phyloP scores from a whole-genome alignment of 2,329 filamentous ascomycete genomes.

The Cryphonectria radicalis region DNA sequence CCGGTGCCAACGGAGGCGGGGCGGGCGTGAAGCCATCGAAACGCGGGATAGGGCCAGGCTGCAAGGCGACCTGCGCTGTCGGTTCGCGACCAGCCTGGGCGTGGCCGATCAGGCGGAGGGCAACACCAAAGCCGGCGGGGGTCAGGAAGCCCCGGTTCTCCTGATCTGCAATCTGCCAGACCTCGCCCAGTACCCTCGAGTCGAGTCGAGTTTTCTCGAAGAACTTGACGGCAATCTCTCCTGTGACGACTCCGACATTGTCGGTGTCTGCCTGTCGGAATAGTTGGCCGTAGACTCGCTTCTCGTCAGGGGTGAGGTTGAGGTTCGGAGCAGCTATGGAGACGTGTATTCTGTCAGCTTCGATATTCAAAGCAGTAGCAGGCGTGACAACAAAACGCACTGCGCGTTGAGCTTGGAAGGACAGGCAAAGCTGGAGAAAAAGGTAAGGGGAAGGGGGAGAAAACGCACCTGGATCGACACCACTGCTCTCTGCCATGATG shows the following conservation, averaged over 20 bases:
- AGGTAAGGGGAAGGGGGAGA: neutral
- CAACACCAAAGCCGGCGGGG: constrained; percentile 89
- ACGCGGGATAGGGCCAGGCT: constrained; percentile 85
- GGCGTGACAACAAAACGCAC: neutral
- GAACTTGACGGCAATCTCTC: constrained; percentile 95
- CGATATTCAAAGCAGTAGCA: neutral
- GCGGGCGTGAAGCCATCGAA: constrained; percentile 75
- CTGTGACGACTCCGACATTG: constrained; percentile 89
- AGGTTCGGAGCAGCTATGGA: constrained; percentile 65
- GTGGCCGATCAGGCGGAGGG: constrained; percentile 92
- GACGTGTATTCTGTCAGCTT: constrained; percentile 16
- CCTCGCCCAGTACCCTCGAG: constrained; percentile 84
- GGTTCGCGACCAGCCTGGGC: constrained; percentile 87
- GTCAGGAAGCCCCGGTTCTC: constrained; percentile 96
- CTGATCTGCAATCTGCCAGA: constrained; percentile 98
- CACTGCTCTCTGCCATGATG: constrained; percentile 29
- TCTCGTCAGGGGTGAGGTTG: constrained; percentile 90
- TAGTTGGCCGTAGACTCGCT: constrained; percentile 88
- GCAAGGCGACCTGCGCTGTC: constrained; percentile 78
- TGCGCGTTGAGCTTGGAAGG: neutral
- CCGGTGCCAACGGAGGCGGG: constrained; percentile 53
- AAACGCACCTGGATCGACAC: constrained; percentile 26
- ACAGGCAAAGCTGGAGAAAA: neutral
- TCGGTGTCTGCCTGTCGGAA: constrained; percentile 94
- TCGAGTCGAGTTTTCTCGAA: constrained; percentile 95